Base-by-base conservation (phyloP, 768 basidiomycete genomes). In the Coprinopsis sp. region DNA sequence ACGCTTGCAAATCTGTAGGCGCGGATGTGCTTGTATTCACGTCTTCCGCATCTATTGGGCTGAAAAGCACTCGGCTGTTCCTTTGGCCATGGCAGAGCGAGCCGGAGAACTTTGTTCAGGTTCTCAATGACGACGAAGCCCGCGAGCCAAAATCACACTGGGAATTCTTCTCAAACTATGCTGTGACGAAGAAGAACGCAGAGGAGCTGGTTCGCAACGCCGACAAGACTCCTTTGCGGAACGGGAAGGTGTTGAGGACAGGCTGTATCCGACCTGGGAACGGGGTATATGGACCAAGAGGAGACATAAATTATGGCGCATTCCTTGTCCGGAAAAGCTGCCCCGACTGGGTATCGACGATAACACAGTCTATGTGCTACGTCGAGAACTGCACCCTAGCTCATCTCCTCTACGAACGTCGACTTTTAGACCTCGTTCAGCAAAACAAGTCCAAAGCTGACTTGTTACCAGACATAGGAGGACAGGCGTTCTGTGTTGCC, bases 191-290 rank as follows among this genome's bases (percentile, higher is more conserved):
- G 58, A 55, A 66, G 6, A 62, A 67, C 22, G 86, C 77, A 1
- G 87, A 90, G 58, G 52, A 44, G 53, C 56, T 53, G 60, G 77
- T 61, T 53, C 77, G 65, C 44, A 63, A 48, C 14, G 57, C 66
- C 4, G 72, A 73, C 52, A 61, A 58, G 16, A 53, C 64, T 16
- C 50, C 50, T 6, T 64, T 66, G 2, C 61, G 63, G 7, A 29
- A 24, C 10, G 44, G 44, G 6, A 54, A 50, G 18, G 55, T 68
- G 11, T 59, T 89, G 36, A 73, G 83, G 41, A 89, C 86, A 6
- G 86, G 87, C 0, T 82, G 78, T 51, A 69, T 90, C 33, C 78
- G 87, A n/a, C 87, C 87, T 2, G 85, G 87, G 1, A 88, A 88
- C 50, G 85, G 83, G 0, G 64, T 87, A 3, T 90, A 78, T 60